Conservation (phyloP, 2,329 filamentous ascomycete species). For the Ceratocystis cacaofunesta region DNA sequence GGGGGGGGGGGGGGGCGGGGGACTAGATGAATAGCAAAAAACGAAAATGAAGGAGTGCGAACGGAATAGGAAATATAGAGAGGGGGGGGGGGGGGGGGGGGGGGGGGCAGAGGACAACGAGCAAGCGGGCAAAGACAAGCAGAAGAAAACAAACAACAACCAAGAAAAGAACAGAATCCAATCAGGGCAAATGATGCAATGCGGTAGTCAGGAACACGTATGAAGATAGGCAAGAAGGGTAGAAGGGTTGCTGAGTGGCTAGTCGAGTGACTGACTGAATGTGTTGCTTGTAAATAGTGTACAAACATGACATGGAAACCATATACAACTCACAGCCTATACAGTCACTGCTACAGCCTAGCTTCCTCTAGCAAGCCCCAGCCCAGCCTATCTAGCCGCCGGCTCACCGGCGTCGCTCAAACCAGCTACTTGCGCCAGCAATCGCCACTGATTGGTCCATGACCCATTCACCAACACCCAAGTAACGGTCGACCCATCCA, state of each 20-base stretch:
- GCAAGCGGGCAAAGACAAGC: background rate
- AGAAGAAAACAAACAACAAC: background rate
- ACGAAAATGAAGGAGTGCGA: background rate
- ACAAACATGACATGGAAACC: background rate
- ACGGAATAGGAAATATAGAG: background rate
- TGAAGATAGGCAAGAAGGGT: background rate
- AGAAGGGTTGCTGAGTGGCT: background rate
- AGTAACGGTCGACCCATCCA: slow-evolving; percentile 84
- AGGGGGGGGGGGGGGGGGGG: background rate
- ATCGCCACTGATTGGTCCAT: slow-evolving; percentile 96
- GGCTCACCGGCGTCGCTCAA: slow-evolving; percentile 68
- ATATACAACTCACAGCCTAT: background rate
- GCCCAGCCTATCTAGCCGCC: background rate
- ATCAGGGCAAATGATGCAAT: no score
- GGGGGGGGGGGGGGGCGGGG: no score
- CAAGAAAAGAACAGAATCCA: background rate
- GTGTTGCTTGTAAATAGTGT: background rate
- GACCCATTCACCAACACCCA: slow-evolving; percentile 90
- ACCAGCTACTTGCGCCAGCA: slow-evolving; percentile 74
- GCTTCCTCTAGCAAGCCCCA: background rate
- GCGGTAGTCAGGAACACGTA: no score
- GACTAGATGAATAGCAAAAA: background rate
- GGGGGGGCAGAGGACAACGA: background rate
- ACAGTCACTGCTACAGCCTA: background rate
- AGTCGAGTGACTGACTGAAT: background rate